These are phyloP conservation scores for Corymbia maculata DNA, from an alignment of 345 rosid genomes.

Conservation along the genomic window DNA sequence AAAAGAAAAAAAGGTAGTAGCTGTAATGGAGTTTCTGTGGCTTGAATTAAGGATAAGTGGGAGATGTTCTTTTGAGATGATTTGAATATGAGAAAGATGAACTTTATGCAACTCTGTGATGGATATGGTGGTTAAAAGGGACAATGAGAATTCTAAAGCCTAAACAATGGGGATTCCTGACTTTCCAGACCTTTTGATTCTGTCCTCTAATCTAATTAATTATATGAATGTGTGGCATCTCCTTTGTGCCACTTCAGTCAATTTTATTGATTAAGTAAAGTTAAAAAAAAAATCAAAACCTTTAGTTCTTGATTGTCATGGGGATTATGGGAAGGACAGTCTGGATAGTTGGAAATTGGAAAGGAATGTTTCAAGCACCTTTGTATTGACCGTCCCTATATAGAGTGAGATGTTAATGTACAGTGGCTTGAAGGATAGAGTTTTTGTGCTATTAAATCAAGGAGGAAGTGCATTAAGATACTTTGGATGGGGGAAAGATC, in stretches of 20 bases:
- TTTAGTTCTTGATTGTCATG: neutral
- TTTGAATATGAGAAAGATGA: neutral
- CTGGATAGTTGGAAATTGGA: neutral
- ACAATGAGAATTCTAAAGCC: neutral
- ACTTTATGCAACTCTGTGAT: neutral
- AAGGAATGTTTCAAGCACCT: neutral
- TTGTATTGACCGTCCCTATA: neutral
- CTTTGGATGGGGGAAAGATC: neutral
- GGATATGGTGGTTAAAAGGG: neutral
- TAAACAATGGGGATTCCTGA: neutral
- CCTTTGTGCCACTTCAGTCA: neutral
- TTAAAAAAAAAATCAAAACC: neutral
- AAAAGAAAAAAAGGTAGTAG: neutral
- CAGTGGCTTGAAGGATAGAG: neutral
- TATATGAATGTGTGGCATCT: neutral
- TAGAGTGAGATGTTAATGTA: neutral
- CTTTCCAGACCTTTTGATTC: neutral
- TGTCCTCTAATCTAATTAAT: neutral
- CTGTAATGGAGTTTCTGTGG: neutral
- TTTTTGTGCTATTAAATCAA: neutral
- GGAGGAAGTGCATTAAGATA: neutral
- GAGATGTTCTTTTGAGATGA: neutral
- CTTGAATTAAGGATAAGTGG: neutral
- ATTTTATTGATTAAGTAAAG: neutral
- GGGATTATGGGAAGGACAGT: neutral